These are phyloP conservation scores for Lecanosticta acicola DNA, from an alignment of 2,329 filamentous ascomycete genomes.

Conservation along the genomic window DNA sequence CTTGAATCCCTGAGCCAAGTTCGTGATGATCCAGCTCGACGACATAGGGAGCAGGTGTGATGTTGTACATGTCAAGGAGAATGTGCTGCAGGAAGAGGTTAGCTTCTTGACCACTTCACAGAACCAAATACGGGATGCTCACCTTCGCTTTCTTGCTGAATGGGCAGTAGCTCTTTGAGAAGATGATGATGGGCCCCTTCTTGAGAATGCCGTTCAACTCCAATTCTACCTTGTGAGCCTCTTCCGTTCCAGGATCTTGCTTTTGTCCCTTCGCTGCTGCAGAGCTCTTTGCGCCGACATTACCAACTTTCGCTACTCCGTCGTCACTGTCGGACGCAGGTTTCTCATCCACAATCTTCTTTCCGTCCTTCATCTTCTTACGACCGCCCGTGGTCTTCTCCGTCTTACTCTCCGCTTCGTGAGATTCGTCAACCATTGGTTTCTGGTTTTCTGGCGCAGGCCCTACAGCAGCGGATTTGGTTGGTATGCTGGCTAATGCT, in stretches of 20 bases:
- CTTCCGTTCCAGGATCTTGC: slow-evolving; percentile 45
- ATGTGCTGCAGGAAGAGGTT: slow-evolving; percentile 43
- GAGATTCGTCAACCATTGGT: slow-evolving; percentile 61
- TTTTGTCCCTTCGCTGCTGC: slow-evolving; percentile 33
- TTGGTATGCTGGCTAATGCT: slow-evolving; percentile 10
- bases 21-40: slow-evolving; percentile 85
- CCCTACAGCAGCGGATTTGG: slow-evolving; percentile 9
- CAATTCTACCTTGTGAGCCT: slow-evolving; percentile 59
- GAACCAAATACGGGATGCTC: no score
- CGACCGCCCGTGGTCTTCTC: slow-evolving; percentile 46
- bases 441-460: slow-evolving; percentile 56
- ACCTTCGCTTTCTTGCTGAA: slow-evolving; percentile 77
- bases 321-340: slow-evolving; percentile 35
- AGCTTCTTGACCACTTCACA: no score
- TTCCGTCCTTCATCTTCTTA: slow-evolving; percentile 45
- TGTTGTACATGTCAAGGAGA: slow-evolving; percentile 76
- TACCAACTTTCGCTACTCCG: slow-evolving; percentile 43
- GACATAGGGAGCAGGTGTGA: slow-evolving; percentile 75
- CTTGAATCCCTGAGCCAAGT: slow-evolving; percentile 66
- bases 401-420: slow-evolving; percentile 24
- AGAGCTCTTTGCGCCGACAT: slow-evolving; percentile 34
- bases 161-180: slow-evolving; percentile 91
- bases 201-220: slow-evolving; percentile 77
- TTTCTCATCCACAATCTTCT: slow-evolving; percentile 31
- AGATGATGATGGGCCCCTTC: slow-evolving; percentile 83